A percentile compares a stretch with the other conserved stretches of the same genome.
Conservation (phyloP, 441 rosid species). For the Populus trichocarpa region DNA sequence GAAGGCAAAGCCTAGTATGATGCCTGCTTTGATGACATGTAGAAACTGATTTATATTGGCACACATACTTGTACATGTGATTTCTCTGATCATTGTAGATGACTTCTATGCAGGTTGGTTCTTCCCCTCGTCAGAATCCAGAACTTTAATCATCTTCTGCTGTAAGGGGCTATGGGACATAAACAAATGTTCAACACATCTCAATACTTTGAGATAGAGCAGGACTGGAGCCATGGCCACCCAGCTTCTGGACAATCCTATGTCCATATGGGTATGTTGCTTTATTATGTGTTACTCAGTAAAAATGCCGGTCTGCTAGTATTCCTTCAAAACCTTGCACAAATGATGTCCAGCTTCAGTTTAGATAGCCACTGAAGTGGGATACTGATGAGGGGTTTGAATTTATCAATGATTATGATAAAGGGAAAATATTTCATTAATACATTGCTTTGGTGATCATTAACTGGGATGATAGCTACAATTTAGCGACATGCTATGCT, state of each 20-base stretch:
- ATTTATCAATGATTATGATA: background rate
- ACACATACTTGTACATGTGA: background rate
- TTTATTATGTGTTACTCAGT: background rate
- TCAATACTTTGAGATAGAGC: slow-evolving; percentile 21
- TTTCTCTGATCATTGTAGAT: background rate
- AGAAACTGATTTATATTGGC: background rate
- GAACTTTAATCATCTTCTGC: background rate
- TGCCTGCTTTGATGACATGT: background rate
- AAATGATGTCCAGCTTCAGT: background rate
- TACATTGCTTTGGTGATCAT: background rate
- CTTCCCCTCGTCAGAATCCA: background rate
- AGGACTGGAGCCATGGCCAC: slow-evolving; percentile 13
- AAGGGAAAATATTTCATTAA: background rate
- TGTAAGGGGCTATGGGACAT: slow-evolving; percentile 17
- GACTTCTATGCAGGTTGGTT: slow-evolving; percentile 20
- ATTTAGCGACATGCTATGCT: background rate
- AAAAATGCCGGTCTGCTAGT: background rate
- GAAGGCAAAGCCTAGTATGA: background rate
- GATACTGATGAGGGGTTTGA: background rate
- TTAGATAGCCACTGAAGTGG: background rate
- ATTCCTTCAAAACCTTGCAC: background rate
- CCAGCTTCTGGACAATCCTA: slow-evolving; percentile 16
- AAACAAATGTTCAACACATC: slow-evolving; percentile 15
- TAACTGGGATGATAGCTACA: background rate
- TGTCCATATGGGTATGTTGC: slow-evolving; percentile 13